Evolutionary conservation across 2,329 filamentous ascomycete genomes (phyloP).

Genomic region (Xylaria sp.): DNA sequence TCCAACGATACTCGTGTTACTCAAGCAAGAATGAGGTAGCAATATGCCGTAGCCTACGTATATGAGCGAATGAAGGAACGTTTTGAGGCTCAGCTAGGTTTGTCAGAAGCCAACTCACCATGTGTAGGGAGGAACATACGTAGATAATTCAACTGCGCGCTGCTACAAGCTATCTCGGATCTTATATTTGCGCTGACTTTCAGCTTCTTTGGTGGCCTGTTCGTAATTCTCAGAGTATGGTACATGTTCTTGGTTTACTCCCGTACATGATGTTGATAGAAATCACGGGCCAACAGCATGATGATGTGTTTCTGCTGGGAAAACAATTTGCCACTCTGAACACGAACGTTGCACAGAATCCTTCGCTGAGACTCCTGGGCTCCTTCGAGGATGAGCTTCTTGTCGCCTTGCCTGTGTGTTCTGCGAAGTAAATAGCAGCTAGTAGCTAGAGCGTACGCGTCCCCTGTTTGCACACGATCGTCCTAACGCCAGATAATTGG

Average conservation of each 20-base stretch:
- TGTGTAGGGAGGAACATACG: neutral
- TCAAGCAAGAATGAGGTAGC: slow-evolving; percentile 6
- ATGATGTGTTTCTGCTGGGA: neutral
- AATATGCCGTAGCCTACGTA: slow-evolving; percentile 8
- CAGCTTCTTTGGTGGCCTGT: no score
- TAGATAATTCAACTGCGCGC: neutral
- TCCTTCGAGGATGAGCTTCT: neutral
- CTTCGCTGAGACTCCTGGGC: neutral
- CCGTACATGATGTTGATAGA: neutral
- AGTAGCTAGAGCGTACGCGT: neutral
- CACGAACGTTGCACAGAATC: slow-evolving; percentile 5
- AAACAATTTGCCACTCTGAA: neutral
- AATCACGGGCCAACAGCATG: neutral
- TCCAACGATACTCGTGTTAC: slow-evolving; percentile 12
- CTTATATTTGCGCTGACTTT: neutral
- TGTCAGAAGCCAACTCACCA: neutral
- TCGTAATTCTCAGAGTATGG: neutral
- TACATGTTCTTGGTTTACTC: neutral
- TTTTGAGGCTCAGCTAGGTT: neutral
- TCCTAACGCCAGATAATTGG: neutral
- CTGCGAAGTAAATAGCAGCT: neutral
- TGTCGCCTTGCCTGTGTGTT: neutral
- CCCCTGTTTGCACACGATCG: neutral
- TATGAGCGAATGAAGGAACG: slow-evolving; percentile 10
- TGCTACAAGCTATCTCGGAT: neutral